phyloP scores from a whole-genome alignment of 768 basidiomycete species.

The Suillus placidus region DNA sequence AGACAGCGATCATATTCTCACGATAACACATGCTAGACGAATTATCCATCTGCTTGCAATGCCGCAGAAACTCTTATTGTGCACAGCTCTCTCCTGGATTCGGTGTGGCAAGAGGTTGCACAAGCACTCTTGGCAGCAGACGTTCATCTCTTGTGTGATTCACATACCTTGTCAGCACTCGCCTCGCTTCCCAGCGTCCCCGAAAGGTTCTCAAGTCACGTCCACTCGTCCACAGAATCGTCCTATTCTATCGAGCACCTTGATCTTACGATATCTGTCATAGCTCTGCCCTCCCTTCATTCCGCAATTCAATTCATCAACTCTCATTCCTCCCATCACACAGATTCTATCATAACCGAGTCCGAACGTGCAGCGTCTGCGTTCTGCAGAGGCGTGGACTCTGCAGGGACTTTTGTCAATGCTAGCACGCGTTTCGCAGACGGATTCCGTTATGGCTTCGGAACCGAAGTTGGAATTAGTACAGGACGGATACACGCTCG shows the following conservation, averaged over 20 bases:
- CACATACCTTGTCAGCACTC: constrained; percentile 60
- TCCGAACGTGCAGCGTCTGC: constrained; percentile 58
- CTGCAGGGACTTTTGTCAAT: constrained; percentile 91
- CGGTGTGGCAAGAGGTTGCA: constrained; percentile 84
- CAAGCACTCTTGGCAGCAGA: constrained; percentile 63
- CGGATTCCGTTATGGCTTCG: constrained; percentile 95
- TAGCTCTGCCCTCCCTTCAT: constrained; percentile 67
- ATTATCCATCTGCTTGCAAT: constrained; percentile 97
- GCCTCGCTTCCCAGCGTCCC: constrained; percentile 36
- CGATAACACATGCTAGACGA: constrained; percentile 51
- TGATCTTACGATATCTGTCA: constrained; percentile 80
- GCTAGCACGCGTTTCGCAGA: constrained; percentile 96
- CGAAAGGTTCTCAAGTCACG: constrained; percentile 46
- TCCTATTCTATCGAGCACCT: constrained; percentile 91
- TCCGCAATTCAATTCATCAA: constrained; percentile 90
- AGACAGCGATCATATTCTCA: constrained; percentile 7
- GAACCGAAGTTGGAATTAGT: constrained; percentile 97
- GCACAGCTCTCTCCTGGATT: constrained; percentile 69
- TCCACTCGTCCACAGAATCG: constrained; percentile 53
- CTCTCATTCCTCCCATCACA: constrained; percentile 91
- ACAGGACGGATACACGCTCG: constrained; percentile 96
- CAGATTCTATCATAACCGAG: constrained; percentile 91
- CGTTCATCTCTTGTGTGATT: constrained; percentile 83
- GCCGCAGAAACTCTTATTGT: constrained; percentile 87
- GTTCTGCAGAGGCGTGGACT: constrained; percentile 90